Conservation (phyloP, 164 flowering plant genomes). For the Magnolia kwangsiensis region DNA sequence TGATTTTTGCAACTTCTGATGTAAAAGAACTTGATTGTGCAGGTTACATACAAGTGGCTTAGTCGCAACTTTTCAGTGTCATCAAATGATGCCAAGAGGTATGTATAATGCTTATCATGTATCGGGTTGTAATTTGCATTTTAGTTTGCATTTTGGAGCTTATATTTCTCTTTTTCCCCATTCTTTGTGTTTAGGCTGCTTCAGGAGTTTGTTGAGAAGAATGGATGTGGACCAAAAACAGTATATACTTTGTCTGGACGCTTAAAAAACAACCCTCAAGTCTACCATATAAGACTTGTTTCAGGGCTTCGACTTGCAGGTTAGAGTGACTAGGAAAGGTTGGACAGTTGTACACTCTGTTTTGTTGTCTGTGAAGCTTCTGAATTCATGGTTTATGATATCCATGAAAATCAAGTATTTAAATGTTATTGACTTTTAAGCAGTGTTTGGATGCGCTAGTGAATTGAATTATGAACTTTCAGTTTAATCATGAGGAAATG, state of each 20-base stretch:
- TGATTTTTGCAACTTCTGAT: constrained; percentile 2
- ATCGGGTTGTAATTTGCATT: constrained; percentile 1
- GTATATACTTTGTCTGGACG: constrained; percentile 69
- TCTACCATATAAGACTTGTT: constrained; percentile 66
- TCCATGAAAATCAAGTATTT: neutral
- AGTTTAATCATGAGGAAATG: neutral
- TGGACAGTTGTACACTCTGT: neutral
- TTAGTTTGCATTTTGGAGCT: neutral
- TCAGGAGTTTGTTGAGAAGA: constrained; percentile 64
- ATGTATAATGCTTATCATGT: neutral
- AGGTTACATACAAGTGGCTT: constrained; percentile 96
- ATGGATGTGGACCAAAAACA: constrained; percentile 54
- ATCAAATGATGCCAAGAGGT: constrained; percentile 87
- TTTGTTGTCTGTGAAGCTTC: no score
- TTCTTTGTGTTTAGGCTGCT: constrained; percentile 52
- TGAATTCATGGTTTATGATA: neutral
- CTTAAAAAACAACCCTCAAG: constrained; percentile 52
- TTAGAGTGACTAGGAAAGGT: constrained; percentile 14
- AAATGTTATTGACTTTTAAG: neutral
- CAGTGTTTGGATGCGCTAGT: neutral
- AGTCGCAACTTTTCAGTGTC: constrained; percentile 83
- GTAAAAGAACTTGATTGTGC: constrained; percentile 11
- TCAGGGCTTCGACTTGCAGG: constrained; percentile 65
- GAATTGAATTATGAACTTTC: neutral
- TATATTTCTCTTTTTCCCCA: neutral